Conservation (phyloP, 495 filamentous ascomycete genomes). For the Immersiella caudata region DNA sequence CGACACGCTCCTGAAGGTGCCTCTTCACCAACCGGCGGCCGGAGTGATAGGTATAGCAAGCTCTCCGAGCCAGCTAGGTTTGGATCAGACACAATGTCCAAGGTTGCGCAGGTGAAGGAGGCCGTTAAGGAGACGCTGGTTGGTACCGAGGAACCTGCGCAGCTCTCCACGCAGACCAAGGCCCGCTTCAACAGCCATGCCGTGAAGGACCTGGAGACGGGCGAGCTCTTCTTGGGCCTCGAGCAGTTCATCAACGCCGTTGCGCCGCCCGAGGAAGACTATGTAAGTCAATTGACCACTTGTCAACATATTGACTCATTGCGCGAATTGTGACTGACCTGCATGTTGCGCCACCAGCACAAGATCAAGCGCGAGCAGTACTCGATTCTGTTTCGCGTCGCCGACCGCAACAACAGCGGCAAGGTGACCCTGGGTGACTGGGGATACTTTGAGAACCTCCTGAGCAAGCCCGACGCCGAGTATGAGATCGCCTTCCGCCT, state of each 20-base stretch:
- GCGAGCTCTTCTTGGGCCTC: constrained; percentile 76
- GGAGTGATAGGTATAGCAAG: neutral
- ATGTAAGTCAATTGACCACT: constrained; percentile 61
- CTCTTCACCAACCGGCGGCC: neutral
- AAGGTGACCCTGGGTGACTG: constrained; percentile 81
- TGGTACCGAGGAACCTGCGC: constrained; percentile 54
- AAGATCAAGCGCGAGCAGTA: constrained; percentile 97
- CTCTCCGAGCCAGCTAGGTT: neutral
- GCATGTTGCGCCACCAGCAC: constrained; percentile 60
- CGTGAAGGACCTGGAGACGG: constrained; percentile 69
- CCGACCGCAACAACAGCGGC: constrained; percentile 73
- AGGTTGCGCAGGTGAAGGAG: constrained; percentile 59
- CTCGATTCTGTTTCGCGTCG: constrained; percentile 85
- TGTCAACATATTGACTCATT: constrained; percentile 25
- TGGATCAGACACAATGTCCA: constrained; percentile 38
- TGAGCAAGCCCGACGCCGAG: constrained; percentile 93
- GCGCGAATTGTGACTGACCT: constrained; percentile 4
- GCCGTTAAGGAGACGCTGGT: constrained; percentile 77
- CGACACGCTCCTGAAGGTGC: neutral
- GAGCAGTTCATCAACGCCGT: constrained; percentile 89
- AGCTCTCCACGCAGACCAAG: constrained; percentile 69
- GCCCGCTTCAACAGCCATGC: constrained; percentile 78
- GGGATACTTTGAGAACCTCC: constrained; percentile 89
- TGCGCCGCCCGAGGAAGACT: constrained; percentile 85
- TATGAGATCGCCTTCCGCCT: constrained; percentile 98